A percentile compares a stretch with the other conserved stretches of the same genome.
Evolutionary conservation across 2,329 filamentous ascomycete genomes (phyloP).

Genomic region (Teratosphaeria pseudoeucalypti): DNA sequence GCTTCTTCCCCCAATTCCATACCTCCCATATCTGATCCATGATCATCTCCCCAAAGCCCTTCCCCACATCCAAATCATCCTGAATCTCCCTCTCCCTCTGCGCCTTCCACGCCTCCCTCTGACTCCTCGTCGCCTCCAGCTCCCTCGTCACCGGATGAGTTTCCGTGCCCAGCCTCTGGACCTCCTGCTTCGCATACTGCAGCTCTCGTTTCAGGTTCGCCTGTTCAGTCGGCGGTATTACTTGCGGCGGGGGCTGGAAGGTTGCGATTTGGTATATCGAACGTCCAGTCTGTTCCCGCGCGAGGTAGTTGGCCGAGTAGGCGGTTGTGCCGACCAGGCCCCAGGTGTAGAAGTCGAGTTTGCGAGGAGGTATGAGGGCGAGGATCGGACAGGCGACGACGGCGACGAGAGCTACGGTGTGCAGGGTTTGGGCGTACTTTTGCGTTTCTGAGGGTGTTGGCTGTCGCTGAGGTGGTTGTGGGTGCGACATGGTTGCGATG

Average conservation of each 20-base stretch:
- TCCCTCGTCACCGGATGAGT: conserved; percentile 6
- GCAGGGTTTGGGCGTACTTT: conserved; percentile 24
- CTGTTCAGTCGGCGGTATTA: conserved; percentile 5
- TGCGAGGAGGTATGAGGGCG: conserved; percentile 48
- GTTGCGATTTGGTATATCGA: conserved; percentile 17
- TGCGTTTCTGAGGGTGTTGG: conserved; percentile 16
- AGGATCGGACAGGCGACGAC: conserved; percentile 46
- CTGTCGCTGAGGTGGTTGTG: conserved; percentile 15
- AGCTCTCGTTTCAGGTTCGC: conserved; percentile 6
- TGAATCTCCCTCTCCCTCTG: conserved; percentile 35
- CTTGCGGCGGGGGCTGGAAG: neutral
- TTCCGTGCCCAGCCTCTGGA: conserved; percentile 3
- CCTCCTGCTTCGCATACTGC: conserved; percentile 4
- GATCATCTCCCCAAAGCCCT: conserved; percentile 29
- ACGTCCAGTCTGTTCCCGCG: conserved; percentile 24
- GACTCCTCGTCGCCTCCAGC: conserved; percentile 17
- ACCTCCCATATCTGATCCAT: conserved; percentile 29
- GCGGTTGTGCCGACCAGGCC: conserved; percentile 40
- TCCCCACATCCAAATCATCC: conserved; percentile 30
- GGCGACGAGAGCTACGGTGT: conserved; percentile 39
- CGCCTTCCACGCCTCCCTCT: conserved; percentile 35
- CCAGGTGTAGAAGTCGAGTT: conserved; percentile 52
- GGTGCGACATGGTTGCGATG: conserved; percentile 13
- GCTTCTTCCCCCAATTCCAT: conserved; percentile 27
- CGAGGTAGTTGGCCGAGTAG: conserved; percentile 41